Conservation (phyloP, 2,329 filamentous ascomycete species). For the Phyllosticta capitalensis region DNA sequence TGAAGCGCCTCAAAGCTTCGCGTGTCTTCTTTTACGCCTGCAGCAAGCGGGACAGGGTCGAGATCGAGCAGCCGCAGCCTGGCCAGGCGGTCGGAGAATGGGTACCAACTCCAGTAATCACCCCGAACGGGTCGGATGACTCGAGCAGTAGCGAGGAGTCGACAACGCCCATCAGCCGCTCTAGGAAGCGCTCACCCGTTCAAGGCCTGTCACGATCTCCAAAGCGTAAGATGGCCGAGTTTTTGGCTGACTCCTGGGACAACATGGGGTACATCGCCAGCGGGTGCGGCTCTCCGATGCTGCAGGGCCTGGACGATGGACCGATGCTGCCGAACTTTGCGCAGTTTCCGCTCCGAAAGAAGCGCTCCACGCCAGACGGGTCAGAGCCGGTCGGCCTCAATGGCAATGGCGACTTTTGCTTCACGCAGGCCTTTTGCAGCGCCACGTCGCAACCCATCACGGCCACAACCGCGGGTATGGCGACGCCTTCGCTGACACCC, state of each 20-base stretch:
- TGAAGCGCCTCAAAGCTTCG: background rate
- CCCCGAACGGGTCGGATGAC: background rate
- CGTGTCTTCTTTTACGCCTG: background rate
- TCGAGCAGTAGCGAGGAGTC: background rate
- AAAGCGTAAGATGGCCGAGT: background rate
- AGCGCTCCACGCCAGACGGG: background rate
- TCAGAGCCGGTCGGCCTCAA: background rate
- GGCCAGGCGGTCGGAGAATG: background rate
- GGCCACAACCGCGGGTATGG: background rate
- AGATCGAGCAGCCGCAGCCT: background rate
- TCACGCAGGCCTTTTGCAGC: background rate
- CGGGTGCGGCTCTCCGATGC: background rate
- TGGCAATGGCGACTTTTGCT: background rate
- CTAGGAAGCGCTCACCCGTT: background rate
- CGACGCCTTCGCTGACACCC: background rate
- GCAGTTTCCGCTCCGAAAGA: background rate
- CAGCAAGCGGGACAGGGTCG: background rate
- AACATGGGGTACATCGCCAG: background rate
- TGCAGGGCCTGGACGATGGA: background rate
- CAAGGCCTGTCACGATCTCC: background rate
- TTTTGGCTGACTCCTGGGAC: background rate
- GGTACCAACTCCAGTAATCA: background rate
- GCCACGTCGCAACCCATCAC: background rate
- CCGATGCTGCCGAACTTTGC: background rate
- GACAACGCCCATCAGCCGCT: background rate